These are phyloP conservation scores for Pseudognaphalium luteoalbum DNA, from an alignment of 129 eudicot species.

Conservation along the genomic window DNA sequence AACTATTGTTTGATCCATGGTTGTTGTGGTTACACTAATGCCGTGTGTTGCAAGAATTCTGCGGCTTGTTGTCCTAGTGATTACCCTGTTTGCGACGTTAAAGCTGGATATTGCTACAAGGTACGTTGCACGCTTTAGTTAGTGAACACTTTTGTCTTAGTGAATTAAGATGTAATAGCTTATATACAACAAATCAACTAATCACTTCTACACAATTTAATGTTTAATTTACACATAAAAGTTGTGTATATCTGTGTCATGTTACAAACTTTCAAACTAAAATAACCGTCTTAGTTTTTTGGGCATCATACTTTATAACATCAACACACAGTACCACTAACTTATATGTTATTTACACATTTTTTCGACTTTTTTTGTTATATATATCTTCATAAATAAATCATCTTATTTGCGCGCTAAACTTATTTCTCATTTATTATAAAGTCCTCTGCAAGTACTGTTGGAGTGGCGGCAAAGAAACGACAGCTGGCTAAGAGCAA, in stretches of 20 bases:
- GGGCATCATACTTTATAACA: too few species aligned
- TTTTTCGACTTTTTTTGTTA: too few species aligned
- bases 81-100: constrained; percentile 58
- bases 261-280: neutral
- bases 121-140: constrained; percentile 22
- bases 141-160: neutral
- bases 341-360: too few species aligned
- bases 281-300: too few species aligned
- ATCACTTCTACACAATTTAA: neutral
- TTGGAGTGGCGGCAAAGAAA: constrained; percentile 58
- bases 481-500: constrained; percentile 48
- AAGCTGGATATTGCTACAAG: constrained; percentile 58
- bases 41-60: constrained; percentile 53
- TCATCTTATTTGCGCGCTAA: neutral
- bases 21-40: constrained; percentile 53
- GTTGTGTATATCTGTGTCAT: neutral
- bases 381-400: too few species aligned
- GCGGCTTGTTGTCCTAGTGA: constrained; percentile 58
- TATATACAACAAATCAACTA: neutral
- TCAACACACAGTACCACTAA: too few species aligned
- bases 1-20: constrained; percentile 52
- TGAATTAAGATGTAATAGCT: neutral
- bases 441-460: constrained; percentile 19
- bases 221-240: neutral
- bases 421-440: neutral